Evolutionary conservation across 2,329 filamentous ascomycete genomes (phyloP).

Genomic region (Massarina eburnea): DNA sequence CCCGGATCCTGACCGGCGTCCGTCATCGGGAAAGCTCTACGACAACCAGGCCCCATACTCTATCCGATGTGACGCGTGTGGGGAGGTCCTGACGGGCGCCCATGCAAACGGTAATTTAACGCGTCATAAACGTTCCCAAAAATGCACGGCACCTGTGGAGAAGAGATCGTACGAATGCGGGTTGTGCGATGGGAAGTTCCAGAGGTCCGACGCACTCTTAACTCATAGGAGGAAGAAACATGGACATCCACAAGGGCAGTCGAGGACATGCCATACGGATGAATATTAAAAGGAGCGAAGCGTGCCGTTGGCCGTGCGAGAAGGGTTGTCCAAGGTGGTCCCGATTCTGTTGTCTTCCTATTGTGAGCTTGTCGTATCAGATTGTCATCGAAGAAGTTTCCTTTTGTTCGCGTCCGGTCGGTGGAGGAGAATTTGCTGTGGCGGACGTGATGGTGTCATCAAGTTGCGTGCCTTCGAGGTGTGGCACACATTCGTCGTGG

Average conservation of each 20-base stretch:
- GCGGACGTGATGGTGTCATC: too few species aligned
- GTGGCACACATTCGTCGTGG: too few species aligned
- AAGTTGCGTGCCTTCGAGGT: too few species aligned
- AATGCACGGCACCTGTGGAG: slow-evolving; percentile 19
- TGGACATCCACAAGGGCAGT: background rate
- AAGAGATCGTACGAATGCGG: slow-evolving; percentile 19
- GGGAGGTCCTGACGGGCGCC: slow-evolving; percentile 21
- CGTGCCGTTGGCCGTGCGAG: background rate
- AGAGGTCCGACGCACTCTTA: slow-evolving; percentile 25
- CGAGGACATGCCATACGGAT: background rate
- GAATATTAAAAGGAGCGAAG: background rate
- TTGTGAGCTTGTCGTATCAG: too few species aligned
- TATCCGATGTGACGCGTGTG: slow-evolving; percentile 11
- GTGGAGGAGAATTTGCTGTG: too few species aligned
- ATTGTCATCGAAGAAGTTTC: too few species aligned
- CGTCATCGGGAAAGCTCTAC: background rate
- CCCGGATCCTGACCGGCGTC: background rate
- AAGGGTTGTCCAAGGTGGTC: too few species aligned
- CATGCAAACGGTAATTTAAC: slow-evolving; percentile 33
- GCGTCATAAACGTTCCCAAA: slow-evolving; percentile 27
- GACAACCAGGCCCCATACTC: background rate
- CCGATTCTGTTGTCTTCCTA: too few species aligned
- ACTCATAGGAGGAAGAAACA: slow-evolving; percentile 7
- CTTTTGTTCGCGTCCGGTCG: too few species aligned
- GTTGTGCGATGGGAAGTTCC: slow-evolving; percentile 24